Evolutionary conservation across 768 basidiomycete species (phyloP), one percentile per base, ranked within the genome.

Genomic region (Termitomyces sp.): DNA sequence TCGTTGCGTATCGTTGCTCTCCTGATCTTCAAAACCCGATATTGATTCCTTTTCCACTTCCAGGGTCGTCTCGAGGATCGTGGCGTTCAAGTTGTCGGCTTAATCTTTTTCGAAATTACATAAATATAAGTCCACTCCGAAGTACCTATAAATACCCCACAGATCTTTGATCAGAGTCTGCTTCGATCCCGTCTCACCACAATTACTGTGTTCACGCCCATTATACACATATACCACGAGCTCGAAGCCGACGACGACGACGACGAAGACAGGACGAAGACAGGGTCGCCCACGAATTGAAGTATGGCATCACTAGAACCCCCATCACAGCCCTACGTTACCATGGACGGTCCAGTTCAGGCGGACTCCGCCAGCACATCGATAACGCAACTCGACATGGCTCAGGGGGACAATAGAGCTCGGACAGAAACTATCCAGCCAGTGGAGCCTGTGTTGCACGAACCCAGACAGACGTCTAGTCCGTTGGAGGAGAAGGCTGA

Each of bases 331-430:
- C 54, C 62, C 20, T 61, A 66, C 43, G 47, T 59, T 56, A 45
- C 58, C 48, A 57, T 40, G 57, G 63, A 60, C 29, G 59, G 49
- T 32, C 10, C 60, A 40, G 15, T 5, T 5, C 56, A 50, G 29
- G 61, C 37, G 15, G 57, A 51, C 37, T 70, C 69, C 54, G 63
- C 64, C 29, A 65, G 62, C 47, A 64, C 67, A 48, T 67, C 69
- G 3, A 43, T 60, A 43, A 67, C 67, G 0, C 62, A 64, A 11
- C 40, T 68, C 51, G 66, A 66, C 37, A 53, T 60, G 62, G 37
- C 59, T 5, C 63, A 59, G 15, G 62, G 46, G 2, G 57, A 29
- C 20, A 52, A 48, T 29, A 61, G 42, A 17, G 4, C 62, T 4
- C 57, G 45, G 34, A 31, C 25, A n/a, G 52, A 50, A 4, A 61